Conservation (phyloP, 257 asterid genomes). For the Echium plantagineum region DNA sequence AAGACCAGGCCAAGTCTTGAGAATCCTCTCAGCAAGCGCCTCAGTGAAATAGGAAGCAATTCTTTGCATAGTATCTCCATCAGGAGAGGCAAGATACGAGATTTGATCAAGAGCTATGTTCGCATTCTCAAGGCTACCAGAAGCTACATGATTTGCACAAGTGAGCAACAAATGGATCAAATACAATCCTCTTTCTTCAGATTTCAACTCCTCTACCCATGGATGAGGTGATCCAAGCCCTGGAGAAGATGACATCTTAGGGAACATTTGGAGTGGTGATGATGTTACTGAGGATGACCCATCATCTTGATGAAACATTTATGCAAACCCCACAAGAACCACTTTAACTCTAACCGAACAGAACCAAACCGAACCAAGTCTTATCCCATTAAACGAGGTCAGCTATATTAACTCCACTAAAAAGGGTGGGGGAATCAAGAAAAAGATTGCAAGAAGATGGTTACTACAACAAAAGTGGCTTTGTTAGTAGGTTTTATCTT, state of each 20-base stretch:
- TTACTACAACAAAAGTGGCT: no score
- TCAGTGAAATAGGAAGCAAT: constrained; percentile 76
- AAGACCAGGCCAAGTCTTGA: constrained; percentile 73
- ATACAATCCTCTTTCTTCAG: constrained; percentile 77
- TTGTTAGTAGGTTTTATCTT: no score
- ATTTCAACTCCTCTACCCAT: constrained; percentile 79
- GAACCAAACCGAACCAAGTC: no score
- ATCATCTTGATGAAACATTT: constrained; percentile 74
- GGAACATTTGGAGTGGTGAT: constrained; percentile 54
- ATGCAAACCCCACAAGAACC: constrained; percentile 3
- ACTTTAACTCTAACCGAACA: constrained; percentile 3
- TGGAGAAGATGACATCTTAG: constrained; percentile 41
- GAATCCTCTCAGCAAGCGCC: constrained; percentile 76
- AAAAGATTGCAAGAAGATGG: no score
- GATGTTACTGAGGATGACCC: constrained; percentile 77
- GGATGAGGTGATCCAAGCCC: constrained; percentile 49
- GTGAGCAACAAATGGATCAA: constrained; percentile 70
- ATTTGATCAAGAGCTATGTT: constrained; percentile 84
- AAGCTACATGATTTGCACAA: constrained; percentile 73
- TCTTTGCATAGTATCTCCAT: constrained; percentile 91
- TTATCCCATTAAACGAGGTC: no score
- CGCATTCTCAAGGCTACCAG: constrained; percentile 69
- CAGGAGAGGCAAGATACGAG: constrained; percentile 71
- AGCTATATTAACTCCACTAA: no score
- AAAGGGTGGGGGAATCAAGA: no score